Percentiles rank a stretch among this genome's conserved stretches.
phyloP scores from a whole-genome alignment of 2,329 filamentous ascomycete species.

The Pezizomycotina sp. region DNA sequence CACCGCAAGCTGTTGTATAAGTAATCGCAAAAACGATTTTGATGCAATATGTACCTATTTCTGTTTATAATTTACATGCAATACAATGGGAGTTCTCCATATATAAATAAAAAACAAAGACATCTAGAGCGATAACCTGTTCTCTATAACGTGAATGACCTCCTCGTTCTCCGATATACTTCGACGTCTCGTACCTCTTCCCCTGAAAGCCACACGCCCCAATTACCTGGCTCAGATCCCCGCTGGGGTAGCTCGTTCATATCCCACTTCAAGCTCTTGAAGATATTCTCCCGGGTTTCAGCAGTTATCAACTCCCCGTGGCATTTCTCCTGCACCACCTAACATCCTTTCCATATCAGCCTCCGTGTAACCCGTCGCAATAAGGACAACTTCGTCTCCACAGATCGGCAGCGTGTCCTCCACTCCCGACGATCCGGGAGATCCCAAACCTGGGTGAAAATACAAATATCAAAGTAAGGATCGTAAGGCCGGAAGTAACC shows the following conservation, averaged over 20 bases:
- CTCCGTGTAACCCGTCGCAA: slow-evolving; percentile 91
- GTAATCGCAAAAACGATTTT: too few species aligned
- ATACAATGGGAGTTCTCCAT: too few species aligned
- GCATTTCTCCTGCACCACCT: slow-evolving; percentile 73
- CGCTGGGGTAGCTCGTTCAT: slow-evolving; percentile 31
- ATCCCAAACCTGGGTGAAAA: slow-evolving; percentile 96
- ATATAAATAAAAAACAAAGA: too few species aligned
- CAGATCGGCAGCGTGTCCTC: slow-evolving; percentile 67
- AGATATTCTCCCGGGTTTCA: slow-evolving; percentile 90
- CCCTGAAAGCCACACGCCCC: slow-evolving; percentile 92
- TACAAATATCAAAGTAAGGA: slow-evolving; percentile 94
- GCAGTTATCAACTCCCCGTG: slow-evolving; percentile 69
- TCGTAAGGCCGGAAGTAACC: slow-evolving; percentile 87
- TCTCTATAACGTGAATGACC: too few species aligned
- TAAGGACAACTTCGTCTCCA: slow-evolving; percentile 94
- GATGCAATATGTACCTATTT: too few species aligned
- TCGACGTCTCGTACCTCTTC: slow-evolving; percentile 59
- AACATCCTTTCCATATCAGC: slow-evolving; percentile 88
- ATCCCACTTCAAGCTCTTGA: slow-evolving; percentile 91
- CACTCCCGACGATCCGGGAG: slow-evolving; percentile 92
- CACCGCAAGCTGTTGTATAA: too few species aligned
- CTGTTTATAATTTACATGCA: too few species aligned
- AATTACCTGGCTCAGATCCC: slow-evolving; percentile 83
- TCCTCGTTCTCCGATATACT: too few species aligned
- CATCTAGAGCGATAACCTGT: too few species aligned